These are phyloP conservation scores for Acacia pycnantha DNA, from an alignment of 331 rosid genomes.

Conservation along the genomic window DNA sequence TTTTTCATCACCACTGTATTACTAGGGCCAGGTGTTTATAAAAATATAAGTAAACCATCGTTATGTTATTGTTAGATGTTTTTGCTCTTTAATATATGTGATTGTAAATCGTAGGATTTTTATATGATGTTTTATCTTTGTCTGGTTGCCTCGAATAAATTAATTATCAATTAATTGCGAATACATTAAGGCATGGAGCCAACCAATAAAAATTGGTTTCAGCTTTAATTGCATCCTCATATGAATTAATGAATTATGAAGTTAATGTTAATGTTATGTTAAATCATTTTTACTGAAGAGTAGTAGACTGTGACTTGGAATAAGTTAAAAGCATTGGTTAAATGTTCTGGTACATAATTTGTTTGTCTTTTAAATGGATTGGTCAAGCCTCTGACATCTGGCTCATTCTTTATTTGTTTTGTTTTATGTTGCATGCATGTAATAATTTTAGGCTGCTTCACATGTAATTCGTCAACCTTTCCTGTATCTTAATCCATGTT, in stretches of 20 bases:
- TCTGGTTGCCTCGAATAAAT: not conserved
- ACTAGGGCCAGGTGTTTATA: not conserved
- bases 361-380: not conserved
- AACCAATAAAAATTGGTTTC: not conserved
- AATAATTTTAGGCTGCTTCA: not conserved
- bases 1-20: conserved; percentile 13
- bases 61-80: not conserved
- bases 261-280: not conserved
- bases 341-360: not conserved
- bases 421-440: not conserved
- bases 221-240: not conserved
- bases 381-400: not conserved
- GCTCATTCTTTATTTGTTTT: not conserved
- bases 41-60: not conserved
- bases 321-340: not conserved
- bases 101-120: not conserved
- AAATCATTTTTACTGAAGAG: not conserved
- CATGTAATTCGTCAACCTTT: not conserved
- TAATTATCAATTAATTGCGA: not conserved
- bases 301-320: not conserved
- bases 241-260: not conserved
- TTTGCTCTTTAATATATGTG: not conserved
- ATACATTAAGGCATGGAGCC: not conserved
- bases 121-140: not conserved
- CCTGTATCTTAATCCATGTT: not conserved